Percentiles rank a stretch among this genome's conserved stretches.
Evolutionary conservation across 2,329 filamentous ascomycete species (phyloP).

Genomic region (Neospermospora avenae): DNA sequence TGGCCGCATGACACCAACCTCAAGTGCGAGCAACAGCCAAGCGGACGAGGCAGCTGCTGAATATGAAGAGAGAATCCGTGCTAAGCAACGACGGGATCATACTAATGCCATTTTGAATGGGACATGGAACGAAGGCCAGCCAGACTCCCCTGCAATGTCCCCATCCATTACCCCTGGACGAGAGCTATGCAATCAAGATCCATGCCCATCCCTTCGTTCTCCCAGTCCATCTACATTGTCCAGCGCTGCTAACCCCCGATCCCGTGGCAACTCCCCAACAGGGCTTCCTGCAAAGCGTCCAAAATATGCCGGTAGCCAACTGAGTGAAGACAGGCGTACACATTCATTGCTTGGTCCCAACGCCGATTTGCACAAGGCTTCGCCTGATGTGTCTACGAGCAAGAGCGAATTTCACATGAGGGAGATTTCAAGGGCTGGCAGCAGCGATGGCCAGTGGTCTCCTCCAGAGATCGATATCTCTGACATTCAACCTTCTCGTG

Average conservation of each 20-base stretch:
- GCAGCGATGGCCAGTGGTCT: conserved; percentile 30
- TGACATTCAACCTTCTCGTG: conserved; percentile 8
- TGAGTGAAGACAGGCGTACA: conserved; percentile 28
- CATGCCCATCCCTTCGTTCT: conserved; percentile 10
- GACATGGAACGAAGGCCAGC: conserved; percentile 62
- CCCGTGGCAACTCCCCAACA: conserved; percentile 17
- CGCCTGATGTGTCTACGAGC: conserved; percentile 23
- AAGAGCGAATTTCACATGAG: conserved; percentile 4
- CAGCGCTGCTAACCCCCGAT: conserved; percentile 11
- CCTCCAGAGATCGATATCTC: conserved; percentile 16
- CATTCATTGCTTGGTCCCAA: conserved; percentile 31
- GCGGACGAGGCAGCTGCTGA: conserved; percentile 26
- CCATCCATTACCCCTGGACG: conserved; percentile 18
- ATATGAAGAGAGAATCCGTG: conserved; percentile 31
- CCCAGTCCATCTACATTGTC: conserved; percentile 7
- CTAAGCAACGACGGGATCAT: conserved; percentile 44
- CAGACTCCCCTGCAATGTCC: conserved; percentile 48
- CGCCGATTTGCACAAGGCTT: conserved; percentile 19
- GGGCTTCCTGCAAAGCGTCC: conserved; percentile 22
- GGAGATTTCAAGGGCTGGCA: conserved; percentile 6
- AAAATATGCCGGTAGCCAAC: conserved; percentile 24
- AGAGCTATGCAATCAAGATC: conserved; percentile 19
- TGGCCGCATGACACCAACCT: conserved; percentile 35
- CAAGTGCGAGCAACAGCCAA: conserved; percentile 28
- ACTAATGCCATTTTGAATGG: conserved; percentile 52